Base-by-base conservation (phyloP, 345 rosid species). In the Diplotaxis tenuifolia region DNA sequence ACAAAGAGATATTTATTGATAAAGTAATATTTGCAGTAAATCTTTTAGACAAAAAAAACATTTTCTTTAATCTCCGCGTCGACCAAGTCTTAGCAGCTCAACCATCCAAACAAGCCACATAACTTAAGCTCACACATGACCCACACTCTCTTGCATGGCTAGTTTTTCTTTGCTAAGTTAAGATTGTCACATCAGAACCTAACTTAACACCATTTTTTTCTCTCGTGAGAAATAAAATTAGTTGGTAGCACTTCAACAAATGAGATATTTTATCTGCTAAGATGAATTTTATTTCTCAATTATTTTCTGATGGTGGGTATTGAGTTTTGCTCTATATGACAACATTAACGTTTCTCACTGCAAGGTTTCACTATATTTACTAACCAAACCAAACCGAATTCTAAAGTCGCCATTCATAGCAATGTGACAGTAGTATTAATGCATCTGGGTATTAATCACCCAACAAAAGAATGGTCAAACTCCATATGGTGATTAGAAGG, bases 121-220 rank as follows among this genome's bases (percentile, higher is more conserved):
- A 65, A 38, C 0, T 12, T 25, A 38, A 9, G 2, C 28, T 25
- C 65, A 38, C 47, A 55, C 70, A 54, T 40, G 70, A 20, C 65
- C 23, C 29, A 28, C 70, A 57, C 57, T 53, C 20, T 72, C 20
- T 52, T 72, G 76, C 56, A 72, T 54, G 56, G 56, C 52, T 72
- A 62, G 29, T 9, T 21, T 23, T 59, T 0, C 11, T 62, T 50
- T 25, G 16, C 47, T 4, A 65, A 55, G 16, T 65, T 19, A 56
- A 56, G 25, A 6, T 65, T 21, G 71, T 57, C 71, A 65, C 77
- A 73, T 73, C 77, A 16, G 12, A 65, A 65, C 52, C 66, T 73
- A 73, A 45, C 59, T 73, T 29, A n/a, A 5, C 11, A 56, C 20
- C 65, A 65, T 10, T 28, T 73, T 12, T 40, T 40, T 40, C 47